Evolutionary conservation across 768 basidiomycete species (phyloP), one percentile per base, ranked within the genome.

Genomic region (Lactarius psammicola): DNA sequence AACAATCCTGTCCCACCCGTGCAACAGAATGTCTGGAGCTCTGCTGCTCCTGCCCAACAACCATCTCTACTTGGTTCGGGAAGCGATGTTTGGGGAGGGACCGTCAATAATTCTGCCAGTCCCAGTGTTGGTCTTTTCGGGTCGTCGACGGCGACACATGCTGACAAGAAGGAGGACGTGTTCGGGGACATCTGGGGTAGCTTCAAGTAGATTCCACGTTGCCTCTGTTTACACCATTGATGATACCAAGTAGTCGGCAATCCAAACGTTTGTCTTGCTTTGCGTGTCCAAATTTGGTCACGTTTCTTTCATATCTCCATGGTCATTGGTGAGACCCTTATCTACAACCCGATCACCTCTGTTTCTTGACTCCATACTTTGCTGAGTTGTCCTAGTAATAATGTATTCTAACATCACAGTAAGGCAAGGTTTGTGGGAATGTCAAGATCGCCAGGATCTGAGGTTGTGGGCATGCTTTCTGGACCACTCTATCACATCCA

Each of bases 111-210:
- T 9, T 69, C 72, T 15, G 67, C 66, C 10, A 66, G 71, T 56
- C 44, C 60, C 1, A 26, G 64, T 10, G 69, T 71, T 34, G 80
- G 82, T 69, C 57, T 76, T 18, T 81, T 78, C 64, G 76, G 74
- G 61, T 68, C 78, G 67, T 71, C 75, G 33, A 73, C 75, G 59
- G 67, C 78, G 1, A 26, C 77, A 1, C 66, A 63, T 18, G 31
- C 59, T 57, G 73, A 77, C 66, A 87, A 89, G 79, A 88, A 84
- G 76, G 91, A 92, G 67, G 91, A 94, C 71, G 86, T 79, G 8
- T 93, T 93, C 72, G 90, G 88, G 8, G 90, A 93, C 75, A 75
- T 94, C 57, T 93, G 92, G 92, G 89, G 90, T 57, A 85, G 87
- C 44, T 90, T 90, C 75, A 92, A 92, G 80, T 92, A 80, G 72